These are phyloP conservation scores for Salvia sclarea DNA, from an alignment of 305 asterid species.

Conservation along the genomic window DNA sequence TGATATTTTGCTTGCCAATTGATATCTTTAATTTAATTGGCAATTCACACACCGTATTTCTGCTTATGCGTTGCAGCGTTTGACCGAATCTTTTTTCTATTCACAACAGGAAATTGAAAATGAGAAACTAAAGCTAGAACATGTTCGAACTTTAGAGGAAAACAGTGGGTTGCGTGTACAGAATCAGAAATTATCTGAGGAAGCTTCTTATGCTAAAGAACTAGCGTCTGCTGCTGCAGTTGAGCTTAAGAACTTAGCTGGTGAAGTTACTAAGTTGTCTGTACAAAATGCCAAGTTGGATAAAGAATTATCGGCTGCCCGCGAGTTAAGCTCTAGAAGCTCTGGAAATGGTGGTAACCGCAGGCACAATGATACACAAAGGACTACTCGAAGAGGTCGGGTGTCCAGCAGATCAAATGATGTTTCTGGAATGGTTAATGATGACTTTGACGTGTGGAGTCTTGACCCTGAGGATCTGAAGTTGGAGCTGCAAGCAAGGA, in stretches of 20 bases:
- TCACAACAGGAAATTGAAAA: conserved; percentile 70
- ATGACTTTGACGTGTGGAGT: conserved; percentile 68
- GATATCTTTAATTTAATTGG: conserved; percentile 15
- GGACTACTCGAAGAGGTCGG: conserved; percentile 57
- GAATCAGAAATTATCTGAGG: conserved; percentile 84
- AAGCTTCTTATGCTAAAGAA: conserved; percentile 95
- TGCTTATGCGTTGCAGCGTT: conserved; percentile 5
- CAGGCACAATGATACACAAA: conserved; percentile 51
- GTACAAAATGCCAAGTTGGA: conserved; percentile 72
- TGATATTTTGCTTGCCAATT: not conserved
- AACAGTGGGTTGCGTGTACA: conserved; percentile 84
- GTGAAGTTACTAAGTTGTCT: conserved; percentile 91
- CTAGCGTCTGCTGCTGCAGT: conserved; percentile 97
- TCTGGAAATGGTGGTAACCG: conserved; percentile 48
- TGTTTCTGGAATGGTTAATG: conserved; percentile 49
- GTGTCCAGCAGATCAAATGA: conserved; percentile 57
- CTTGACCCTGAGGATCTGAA: conserved; percentile 74
- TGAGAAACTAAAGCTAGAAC: conserved; percentile 79
- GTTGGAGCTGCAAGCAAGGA: conserved; percentile 81
- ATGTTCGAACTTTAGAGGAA: conserved; percentile 73
- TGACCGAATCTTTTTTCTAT: conserved; percentile 2
- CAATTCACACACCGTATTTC: not conserved
- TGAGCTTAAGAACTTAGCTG: conserved; percentile 84
- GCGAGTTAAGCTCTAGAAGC: conserved; percentile 64
- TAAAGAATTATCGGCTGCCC: conserved; percentile 69